phyloP scores from a whole-genome alignment of 768 basidiomycete species.

The Hygrocybe coccinea region DNA sequence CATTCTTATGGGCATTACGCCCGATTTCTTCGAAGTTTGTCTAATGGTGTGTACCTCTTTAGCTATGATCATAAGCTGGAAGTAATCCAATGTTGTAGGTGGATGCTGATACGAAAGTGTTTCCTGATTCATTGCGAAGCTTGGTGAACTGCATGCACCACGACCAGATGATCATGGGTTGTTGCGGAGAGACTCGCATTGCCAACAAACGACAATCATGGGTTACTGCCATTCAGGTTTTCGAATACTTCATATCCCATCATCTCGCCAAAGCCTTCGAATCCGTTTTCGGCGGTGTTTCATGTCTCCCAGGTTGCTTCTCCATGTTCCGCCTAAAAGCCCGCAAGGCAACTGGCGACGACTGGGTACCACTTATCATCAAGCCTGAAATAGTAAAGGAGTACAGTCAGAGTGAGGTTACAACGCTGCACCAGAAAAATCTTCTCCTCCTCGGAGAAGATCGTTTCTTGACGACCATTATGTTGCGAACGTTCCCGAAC shows the following conservation, averaged over 20 bases:
- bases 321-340: conserved; percentile 99
- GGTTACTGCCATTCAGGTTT: conserved; percentile 98
- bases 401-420: conserved; percentile 91
- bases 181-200: conserved; percentile 97
- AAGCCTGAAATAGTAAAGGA: conserved; percentile 97
- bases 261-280: conserved; percentile 98
- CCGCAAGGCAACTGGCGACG: conserved; percentile 78
- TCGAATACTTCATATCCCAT: conserved; percentile 98
- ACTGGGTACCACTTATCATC: conserved; percentile 95
- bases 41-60: conserved; percentile 73
- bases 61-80: background rate
- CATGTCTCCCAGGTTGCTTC: conserved; percentile 98
- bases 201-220: conserved; percentile 97
- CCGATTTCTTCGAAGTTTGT: conserved; percentile 96
- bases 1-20: conserved; percentile 95
- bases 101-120: conserved; percentile 96
- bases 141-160: conserved; percentile 99
- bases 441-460: conserved; percentile 94
- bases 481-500: conserved; percentile 94
- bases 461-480: conserved; percentile 95
- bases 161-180: conserved; percentile 98
- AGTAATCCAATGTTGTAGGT: conserved; percentile 51
- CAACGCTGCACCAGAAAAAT: conserved; percentile 97
- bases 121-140: conserved; percentile 81
- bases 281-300: conserved; percentile 98